These are phyloP conservation scores for Sinapis alba DNA, from an alignment of 441 rosid genomes.

Conservation along the genomic window DNA sequence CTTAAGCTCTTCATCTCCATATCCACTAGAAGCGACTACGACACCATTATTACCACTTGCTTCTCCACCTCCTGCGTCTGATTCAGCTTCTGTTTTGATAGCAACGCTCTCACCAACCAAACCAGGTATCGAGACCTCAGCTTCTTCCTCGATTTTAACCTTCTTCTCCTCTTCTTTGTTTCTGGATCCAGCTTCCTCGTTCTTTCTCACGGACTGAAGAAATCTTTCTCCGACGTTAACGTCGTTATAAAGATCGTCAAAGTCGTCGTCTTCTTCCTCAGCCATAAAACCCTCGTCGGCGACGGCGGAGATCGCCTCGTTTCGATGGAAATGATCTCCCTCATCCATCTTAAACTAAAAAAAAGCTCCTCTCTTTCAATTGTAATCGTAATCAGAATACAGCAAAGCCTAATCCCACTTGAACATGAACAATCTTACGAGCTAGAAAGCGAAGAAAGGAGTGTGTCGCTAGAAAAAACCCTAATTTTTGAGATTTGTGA, in stretches of 20 bases:
- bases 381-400: constrained; percentile 11
- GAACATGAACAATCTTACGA: constrained; percentile 13
- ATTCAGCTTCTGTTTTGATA: constrained; percentile 23
- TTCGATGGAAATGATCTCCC: constrained; percentile 63
- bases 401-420: constrained; percentile 15
- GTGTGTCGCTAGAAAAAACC: constrained; percentile 17
- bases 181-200: constrained; percentile 46
- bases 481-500: constrained; percentile 37
- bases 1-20: constrained; percentile 48
- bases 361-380: constrained; percentile 18
- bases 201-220: constrained; percentile 59
- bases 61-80: constrained; percentile 30
- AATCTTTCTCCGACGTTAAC: constrained; percentile 90
- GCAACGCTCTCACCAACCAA: constrained; percentile 41
- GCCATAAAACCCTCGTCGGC: constrained; percentile 65
- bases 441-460: not conserved
- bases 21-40: constrained; percentile 37
- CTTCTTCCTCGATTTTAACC: constrained; percentile 27
- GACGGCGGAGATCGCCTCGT: constrained; percentile 73
- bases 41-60: constrained; percentile 25
- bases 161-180: constrained; percentile 30
- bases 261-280: constrained; percentile 85
- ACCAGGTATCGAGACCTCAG: constrained; percentile 44
- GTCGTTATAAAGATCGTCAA: constrained; percentile 82
- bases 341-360: constrained; percentile 41